These are phyloP conservation scores for Jamesozyma lodderae DNA, from an alignment of 805 yeast genomes.

Conservation along the genomic window DNA sequence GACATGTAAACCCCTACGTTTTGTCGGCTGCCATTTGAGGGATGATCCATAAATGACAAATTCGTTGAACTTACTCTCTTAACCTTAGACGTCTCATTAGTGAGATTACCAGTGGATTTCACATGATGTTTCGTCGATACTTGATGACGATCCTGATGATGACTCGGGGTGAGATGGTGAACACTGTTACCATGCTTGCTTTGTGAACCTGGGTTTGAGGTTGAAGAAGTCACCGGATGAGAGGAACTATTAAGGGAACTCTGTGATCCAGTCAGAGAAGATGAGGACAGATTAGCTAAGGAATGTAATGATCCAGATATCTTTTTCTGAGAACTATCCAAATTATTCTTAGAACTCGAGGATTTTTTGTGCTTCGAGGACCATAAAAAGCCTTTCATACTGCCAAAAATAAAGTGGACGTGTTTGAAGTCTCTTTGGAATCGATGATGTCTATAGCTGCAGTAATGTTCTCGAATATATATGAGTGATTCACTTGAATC, in stretches of 20 bases:
- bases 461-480: too few species aligned
- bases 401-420: too few species aligned
- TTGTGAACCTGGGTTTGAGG: too few species aligned
- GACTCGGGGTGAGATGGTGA: not conserved
- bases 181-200: too few species aligned
- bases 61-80: constrained; percentile 1
- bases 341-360: not conserved
- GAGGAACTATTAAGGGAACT: not conserved
- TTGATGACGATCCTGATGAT: not conserved
- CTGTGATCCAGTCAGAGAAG: constrained; percentile 4
- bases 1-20: constrained; percentile 2
- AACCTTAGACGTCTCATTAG: not conserved
- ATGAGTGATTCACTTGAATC: too few species aligned
- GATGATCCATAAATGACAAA: not conserved
- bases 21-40: constrained; percentile 1
- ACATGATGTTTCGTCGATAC: constrained; percentile 2
- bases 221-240: too few species aligned
- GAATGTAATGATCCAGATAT: not conserved
- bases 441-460: too few species aligned
- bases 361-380: constrained; percentile 17
- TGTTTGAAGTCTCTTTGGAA: too few species aligned
- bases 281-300: constrained; percentile 1
- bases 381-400: constrained; percentile 21
- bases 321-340: not conserved
- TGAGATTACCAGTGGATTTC: constrained; percentile 1